A percentile compares a stretch with the other conserved stretches of the same genome.
These are phyloP conservation scores for Leptographium galeiforme DNA, from an alignment of 2,329 filamentous ascomycete genomes.

Conservation along the genomic window DNA sequence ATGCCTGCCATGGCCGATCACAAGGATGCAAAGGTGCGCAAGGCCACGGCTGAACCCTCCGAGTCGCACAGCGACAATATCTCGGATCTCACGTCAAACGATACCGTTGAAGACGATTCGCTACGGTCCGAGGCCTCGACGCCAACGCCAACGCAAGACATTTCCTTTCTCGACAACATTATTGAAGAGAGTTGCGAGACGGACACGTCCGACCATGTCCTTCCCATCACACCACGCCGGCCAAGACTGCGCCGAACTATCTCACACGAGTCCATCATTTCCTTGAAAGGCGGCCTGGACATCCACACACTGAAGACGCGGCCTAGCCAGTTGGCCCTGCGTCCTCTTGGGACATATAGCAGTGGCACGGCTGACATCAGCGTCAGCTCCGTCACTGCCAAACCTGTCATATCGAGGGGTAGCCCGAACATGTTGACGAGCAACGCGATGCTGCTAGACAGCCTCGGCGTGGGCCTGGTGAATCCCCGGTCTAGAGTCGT, in stretches of 20 bases:
- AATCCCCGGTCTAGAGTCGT: conserved; percentile 13
- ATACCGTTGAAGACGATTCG: neutral
- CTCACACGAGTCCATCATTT: conserved; percentile 84
- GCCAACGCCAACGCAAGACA: conserved; percentile 4
- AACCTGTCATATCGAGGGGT: conserved; percentile 37
- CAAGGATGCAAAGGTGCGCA: neutral
- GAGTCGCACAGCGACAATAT: neutral
- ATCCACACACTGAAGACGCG: conserved; percentile 70
- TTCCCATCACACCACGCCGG: conserved; percentile 4
- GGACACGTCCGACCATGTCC: neutral
- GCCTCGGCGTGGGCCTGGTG: conserved; percentile 25
- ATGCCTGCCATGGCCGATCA: neutral
- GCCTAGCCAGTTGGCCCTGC: conserved; percentile 58
- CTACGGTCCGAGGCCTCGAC: conserved; percentile 1
- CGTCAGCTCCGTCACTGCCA: conserved; percentile 45
- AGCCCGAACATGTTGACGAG: conserved; percentile 30
- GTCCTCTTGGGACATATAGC: conserved; percentile 30
- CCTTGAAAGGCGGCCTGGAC: conserved; percentile 74
- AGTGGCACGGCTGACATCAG: conserved; percentile 37
- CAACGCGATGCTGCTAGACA: conserved; percentile 45
- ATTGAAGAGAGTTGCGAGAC: neutral
- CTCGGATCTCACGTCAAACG: neutral
- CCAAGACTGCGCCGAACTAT: conserved; percentile 44
- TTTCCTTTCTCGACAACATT: neutral
- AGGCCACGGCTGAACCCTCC: neutral